Conservation (phyloP, 106 monocot genomes). For the Allium fistulosum region DNA sequence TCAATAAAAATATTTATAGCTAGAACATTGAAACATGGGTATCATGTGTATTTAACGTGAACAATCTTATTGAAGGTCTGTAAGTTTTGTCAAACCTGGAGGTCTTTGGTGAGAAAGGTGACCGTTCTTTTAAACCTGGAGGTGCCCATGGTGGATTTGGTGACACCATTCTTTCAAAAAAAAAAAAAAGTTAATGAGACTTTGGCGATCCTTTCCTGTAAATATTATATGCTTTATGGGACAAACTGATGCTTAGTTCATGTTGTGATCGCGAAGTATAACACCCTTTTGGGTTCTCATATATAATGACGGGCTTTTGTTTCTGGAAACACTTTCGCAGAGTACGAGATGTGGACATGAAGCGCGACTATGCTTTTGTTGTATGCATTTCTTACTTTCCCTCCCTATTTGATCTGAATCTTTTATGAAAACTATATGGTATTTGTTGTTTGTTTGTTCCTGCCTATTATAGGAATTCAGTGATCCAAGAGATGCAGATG, state of each 20-base stretch:
- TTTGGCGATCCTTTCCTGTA: conserved; percentile 87
- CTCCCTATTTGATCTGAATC: background rate
- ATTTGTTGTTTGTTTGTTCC: conserved; percentile 14
- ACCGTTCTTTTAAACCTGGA: conserved; percentile 7
- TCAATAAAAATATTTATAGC: conserved; percentile 9
- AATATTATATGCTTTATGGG: conserved; percentile 69
- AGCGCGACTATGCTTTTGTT: conserved; percentile 97
- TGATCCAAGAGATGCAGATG: conserved; percentile 93
- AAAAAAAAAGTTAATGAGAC: conserved; percentile 33
- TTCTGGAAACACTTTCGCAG: conserved; percentile 98
- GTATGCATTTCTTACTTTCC: conserved; percentile 41
- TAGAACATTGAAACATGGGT: conserved; percentile 35
- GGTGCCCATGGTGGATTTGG: conserved; percentile 98
- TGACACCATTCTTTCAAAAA: conserved; percentile 60
- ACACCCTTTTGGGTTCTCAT: conserved; percentile 40
- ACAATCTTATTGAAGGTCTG: conserved; percentile 99
- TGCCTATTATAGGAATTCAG: conserved; percentile 63
- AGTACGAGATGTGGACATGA: conserved; percentile 99
- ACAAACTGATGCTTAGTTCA: conserved; percentile 66
- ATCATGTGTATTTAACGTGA: conserved; percentile 62
- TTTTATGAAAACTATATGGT: background rate
- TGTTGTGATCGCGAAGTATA: conserved; percentile 69
- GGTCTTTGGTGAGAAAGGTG: conserved; percentile 5
- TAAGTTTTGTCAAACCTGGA: conserved; percentile 83
- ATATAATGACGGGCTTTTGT: conserved; percentile 88